phyloP scores from a whole-genome alignment of 352 stramenopile species.

The Pythium aphanidermatum region DNA sequence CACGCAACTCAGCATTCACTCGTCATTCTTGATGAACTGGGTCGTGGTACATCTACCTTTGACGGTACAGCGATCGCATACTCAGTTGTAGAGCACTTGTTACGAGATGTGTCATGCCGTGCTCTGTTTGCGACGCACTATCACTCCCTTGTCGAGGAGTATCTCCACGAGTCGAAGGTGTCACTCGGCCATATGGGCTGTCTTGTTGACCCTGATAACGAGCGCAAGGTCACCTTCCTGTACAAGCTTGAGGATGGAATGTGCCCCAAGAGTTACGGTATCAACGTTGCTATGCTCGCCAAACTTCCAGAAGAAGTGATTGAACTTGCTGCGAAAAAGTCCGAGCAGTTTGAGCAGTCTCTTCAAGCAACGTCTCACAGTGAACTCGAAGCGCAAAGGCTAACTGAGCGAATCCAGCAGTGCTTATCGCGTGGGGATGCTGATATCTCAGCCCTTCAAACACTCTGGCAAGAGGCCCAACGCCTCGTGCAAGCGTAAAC shows the following conservation, averaged over 20 bases:
- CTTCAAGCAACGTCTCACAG: constrained; percentile 37
- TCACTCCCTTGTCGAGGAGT: constrained; percentile 92
- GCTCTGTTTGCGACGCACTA: constrained; percentile 99
- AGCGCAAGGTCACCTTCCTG: constrained; percentile 97
- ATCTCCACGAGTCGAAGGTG: constrained; percentile 50
- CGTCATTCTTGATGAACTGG: constrained; percentile 98
- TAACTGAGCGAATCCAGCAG: constrained; percentile 21
- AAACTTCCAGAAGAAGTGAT: constrained; percentile 95
- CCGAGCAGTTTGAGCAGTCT: constrained; percentile 84
- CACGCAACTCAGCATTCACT: constrained; percentile 94
- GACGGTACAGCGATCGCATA: constrained; percentile 98
- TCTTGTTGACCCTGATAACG: constrained; percentile 72
- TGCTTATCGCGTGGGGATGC: constrained; percentile 2
- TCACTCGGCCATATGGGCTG: constrained; percentile 80
- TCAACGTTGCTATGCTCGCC: constrained; percentile 98
- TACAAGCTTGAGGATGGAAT: constrained; percentile 97
- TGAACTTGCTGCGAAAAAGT: constrained; percentile 86
- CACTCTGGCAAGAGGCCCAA: constrained; percentile 19
- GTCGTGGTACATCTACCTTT: constrained; percentile 97
- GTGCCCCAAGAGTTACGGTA: constrained; percentile 98
- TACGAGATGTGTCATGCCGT: constrained; percentile 84
- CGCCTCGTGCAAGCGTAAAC: constrained; percentile 1
- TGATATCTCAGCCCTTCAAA: constrained; percentile 17
- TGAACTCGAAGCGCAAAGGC: constrained; percentile 20
- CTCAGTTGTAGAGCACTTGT: constrained; percentile 93